These are phyloP conservation scores for Hypoxylon lienhwacheense DNA, from an alignment of 495 filamentous ascomycete species.

Conservation along the genomic window DNA sequence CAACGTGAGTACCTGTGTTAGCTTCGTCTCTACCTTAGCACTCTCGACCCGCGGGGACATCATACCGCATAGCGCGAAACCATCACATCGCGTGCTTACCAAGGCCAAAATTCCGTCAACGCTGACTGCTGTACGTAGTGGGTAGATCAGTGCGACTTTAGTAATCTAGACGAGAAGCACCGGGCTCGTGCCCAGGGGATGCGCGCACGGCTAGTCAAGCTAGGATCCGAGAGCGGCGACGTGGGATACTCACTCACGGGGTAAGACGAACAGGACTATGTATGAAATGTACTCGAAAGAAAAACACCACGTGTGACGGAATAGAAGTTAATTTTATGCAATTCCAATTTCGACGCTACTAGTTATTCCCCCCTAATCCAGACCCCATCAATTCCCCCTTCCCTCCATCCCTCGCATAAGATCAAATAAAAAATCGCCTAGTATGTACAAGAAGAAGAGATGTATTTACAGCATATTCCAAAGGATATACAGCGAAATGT, in stretches of 20 bases:
- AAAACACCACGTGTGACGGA: too few species aligned
- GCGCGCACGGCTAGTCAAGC: constrained; percentile 56
- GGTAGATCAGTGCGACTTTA: constrained; percentile 62
- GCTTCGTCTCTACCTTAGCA: neutral
- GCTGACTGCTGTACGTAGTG: constrained; percentile 48
- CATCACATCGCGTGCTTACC: too few species aligned
- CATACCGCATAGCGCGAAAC: too few species aligned
- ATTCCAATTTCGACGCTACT: neutral
- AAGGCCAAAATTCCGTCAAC: constrained; percentile 21
- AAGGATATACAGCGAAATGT: constrained; percentile 30
- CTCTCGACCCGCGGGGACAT: too few species aligned
- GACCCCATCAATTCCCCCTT: too few species aligned
- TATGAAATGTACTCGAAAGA: neutral
- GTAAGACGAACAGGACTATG: constrained; percentile 20
- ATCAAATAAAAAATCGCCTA: constrained; percentile 18
- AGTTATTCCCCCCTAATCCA: too few species aligned
- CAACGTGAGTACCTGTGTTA: constrained; percentile 25
- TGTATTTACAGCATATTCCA: constrained; percentile 14
- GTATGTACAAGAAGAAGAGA: constrained; percentile 23
- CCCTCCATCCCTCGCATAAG: too few species aligned
- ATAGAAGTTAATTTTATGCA: too few species aligned
- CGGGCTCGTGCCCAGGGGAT: constrained; percentile 56
- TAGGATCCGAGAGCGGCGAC: constrained; percentile 60
- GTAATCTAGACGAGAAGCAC: constrained; percentile 39
- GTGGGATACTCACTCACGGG: constrained; percentile 57